Evolutionary conservation across 768 basidiomycete genomes (phyloP).

Genomic region (Tricholoma flavovirens): DNA sequence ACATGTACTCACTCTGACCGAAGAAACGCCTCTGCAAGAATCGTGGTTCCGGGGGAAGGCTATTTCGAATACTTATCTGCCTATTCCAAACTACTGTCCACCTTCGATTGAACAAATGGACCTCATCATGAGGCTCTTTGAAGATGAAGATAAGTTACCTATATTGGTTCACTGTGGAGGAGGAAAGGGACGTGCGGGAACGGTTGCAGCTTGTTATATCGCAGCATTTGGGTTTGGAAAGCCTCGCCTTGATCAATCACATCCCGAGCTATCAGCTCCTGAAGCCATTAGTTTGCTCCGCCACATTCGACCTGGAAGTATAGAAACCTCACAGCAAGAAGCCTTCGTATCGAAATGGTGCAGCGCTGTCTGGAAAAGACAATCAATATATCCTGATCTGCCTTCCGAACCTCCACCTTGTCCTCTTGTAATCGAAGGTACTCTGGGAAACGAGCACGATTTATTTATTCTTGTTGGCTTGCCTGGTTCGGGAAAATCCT

Average conservation of each 20-base stretch:
- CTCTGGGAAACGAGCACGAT: conserved; percentile 28
- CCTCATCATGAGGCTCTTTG: conserved; percentile 41
- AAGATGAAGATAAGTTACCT: conserved; percentile 40
- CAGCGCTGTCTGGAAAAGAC: conserved; percentile 54
- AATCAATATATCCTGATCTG: conserved; percentile 42
- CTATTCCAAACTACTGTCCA: conserved; percentile 46
- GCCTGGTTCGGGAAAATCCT: conserved; percentile 58
- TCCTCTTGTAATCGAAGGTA: conserved; percentile 39
- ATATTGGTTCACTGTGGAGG: conserved; percentile 57
- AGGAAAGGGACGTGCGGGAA: conserved; percentile 59
- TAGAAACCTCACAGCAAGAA: conserved; percentile 55
- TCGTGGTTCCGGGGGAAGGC: conserved; percentile 42
- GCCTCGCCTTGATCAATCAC: conserved; percentile 33
- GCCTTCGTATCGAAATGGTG: conserved; percentile 53
- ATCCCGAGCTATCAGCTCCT: conserved; percentile 42
- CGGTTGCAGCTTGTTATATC: conserved; percentile 55
- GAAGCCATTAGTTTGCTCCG: conserved; percentile 46
- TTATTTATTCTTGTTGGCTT: conserved; percentile 54
- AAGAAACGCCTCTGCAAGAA: conserved; percentile 44
- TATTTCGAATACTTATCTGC: conserved; percentile 50
- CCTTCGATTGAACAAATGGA: conserved; percentile 61
- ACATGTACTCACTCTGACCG: conserved; percentile 53
- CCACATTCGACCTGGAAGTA: conserved; percentile 46
- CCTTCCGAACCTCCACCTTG: conserved; percentile 48
- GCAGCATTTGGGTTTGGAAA: conserved; percentile 48